Evolutionary conservation across 106 monocot species (phyloP).

Genomic region (Chionographis japonica): DNA sequence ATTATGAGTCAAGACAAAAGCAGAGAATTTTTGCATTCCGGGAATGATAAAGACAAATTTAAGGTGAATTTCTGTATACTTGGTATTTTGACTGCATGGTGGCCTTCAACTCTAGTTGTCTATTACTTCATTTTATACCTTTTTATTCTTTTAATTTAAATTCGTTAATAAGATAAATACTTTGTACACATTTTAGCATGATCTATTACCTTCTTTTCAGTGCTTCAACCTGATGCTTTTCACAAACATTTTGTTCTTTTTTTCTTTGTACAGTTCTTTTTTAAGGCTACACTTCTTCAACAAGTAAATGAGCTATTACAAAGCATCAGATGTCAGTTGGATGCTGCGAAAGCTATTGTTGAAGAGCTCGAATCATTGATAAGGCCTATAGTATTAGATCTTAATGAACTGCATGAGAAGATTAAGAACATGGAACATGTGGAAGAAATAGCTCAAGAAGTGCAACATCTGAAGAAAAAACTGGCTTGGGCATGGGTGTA

Average conservation of each 20-base stretch:
- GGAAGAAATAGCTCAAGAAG: slow-evolving; percentile 78
- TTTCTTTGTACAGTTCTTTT: slow-evolving; percentile 74
- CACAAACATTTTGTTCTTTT: not conserved
- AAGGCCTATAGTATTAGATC: slow-evolving; percentile 63
- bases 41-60: slow-evolving; percentile 94
- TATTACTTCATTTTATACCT: no score
- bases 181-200: no score
- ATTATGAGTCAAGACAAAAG: slow-evolving; percentile 99
- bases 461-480: slow-evolving; percentile 81
- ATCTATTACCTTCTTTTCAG: not conserved
- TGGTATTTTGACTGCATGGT: not conserved
- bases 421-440: slow-evolving; percentile 98
- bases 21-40: slow-evolving; percentile 98
- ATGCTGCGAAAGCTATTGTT: slow-evolving; percentile 55
- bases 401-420: slow-evolving; percentile 71
- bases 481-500: slow-evolving; percentile 97
- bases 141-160: no score
- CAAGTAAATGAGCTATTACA: slow-evolving; percentile 89
- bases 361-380: slow-evolving; percentile 76
- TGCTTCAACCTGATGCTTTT: not conserved
- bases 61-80: slow-evolving; percentile 45
- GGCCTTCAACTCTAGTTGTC: no score
- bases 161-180: no score
- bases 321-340: slow-evolving; percentile 50
- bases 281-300: slow-evolving; percentile 95